A percentile compares a stretch with the other conserved stretches of the same genome.
These are phyloP conservation scores for Triticum dicoccoides DNA, from an alignment of 176 grass and related monocot species.

Conservation along the genomic window DNA sequence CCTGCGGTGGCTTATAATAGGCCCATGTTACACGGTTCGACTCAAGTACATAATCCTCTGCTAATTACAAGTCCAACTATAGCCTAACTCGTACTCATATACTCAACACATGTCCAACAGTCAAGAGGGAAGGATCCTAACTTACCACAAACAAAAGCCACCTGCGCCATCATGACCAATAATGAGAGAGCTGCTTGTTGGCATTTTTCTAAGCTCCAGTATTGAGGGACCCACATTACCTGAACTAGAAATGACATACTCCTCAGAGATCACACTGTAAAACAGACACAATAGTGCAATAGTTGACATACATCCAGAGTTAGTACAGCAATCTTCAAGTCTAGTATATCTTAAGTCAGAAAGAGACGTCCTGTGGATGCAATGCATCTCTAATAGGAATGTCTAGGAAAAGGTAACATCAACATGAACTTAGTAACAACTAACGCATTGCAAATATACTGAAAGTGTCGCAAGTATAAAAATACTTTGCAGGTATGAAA, in stretches of 20 bases:
- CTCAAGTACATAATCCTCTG: not conserved
- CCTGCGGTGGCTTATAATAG: not conserved
- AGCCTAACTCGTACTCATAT: not conserved
- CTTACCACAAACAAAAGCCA: slow-evolving; percentile 84
- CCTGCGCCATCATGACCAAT: slow-evolving; percentile 83
- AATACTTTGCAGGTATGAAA: slow-evolving; percentile 1
- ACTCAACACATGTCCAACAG: not conserved
- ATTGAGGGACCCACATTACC: slow-evolving; percentile 45
- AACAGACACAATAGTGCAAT: slow-evolving; percentile 19
- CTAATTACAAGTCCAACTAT: not conserved
- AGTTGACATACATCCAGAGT: not conserved
- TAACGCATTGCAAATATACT: not conserved
- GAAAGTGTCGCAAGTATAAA: not conserved
- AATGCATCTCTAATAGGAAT: not conserved
- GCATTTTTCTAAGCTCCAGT: slow-evolving; percentile 76
- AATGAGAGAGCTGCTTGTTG: slow-evolving; percentile 49
- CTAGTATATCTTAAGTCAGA: slow-evolving; percentile 13
- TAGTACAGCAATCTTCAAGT: slow-evolving; percentile 6
- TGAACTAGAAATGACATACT: slow-evolving; percentile 63
- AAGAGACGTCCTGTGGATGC: not conserved
- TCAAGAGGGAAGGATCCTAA: slow-evolving; percentile 16
- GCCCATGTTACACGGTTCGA: not conserved
- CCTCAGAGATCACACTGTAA: slow-evolving; percentile 59
- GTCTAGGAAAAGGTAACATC: slow-evolving; percentile 16
- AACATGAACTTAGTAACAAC: not conserved